Evolutionary conservation across 2,329 filamentous ascomycete genomes (phyloP), one percentile per base, ranked within the genome.

Genomic region (Sporothrix luriei): DNA sequence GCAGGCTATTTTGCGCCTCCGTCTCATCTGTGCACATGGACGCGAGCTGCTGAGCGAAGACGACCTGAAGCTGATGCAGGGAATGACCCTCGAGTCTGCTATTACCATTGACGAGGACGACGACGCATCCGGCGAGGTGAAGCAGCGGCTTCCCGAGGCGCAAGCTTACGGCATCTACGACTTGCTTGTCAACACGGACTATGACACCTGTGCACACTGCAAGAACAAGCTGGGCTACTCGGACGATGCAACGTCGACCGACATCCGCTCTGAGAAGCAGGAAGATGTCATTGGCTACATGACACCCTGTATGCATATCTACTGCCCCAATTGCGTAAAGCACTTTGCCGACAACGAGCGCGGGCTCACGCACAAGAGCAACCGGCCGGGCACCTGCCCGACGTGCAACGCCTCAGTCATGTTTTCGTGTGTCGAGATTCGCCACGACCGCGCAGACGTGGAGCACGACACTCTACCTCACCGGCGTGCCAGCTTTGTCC

Each of bases 11-110:
- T 85, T 96, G 73, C 90, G 94, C 40, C 86, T 99, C 21, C 91
- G 95, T 11, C 85, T 97, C 52, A 91, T 98, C 66, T 97, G 94
- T 76, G 95, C 94, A 0, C 94, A 97, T 77, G 95, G 95, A n/a
- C 91, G 91, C 73, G 94, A 98, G 71, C 85, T 99, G 75, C 84
- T 99, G 2, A 92, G 89, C 69, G 88, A 94, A 48, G 90, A 94
- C 24, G 94, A 98, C 75, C 82, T 97, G 59, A 88, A 90, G 73
- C 84, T 91, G 3, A 87, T 94, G 66, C 90, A 93, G 76, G 94
- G 94, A 29, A 85, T 92, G 79, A 93, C 89, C n/a, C 88, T 88
- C 10, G 90, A 92, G 51, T 92, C 92, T 73, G 92, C 95, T 2
- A 97, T 99, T 75, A 91, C 96, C 74, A 85, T 98, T 26, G 93